Conservation (phyloP, 768 basidiomycete genomes). For the Hemileccinum impolitum region DNA sequence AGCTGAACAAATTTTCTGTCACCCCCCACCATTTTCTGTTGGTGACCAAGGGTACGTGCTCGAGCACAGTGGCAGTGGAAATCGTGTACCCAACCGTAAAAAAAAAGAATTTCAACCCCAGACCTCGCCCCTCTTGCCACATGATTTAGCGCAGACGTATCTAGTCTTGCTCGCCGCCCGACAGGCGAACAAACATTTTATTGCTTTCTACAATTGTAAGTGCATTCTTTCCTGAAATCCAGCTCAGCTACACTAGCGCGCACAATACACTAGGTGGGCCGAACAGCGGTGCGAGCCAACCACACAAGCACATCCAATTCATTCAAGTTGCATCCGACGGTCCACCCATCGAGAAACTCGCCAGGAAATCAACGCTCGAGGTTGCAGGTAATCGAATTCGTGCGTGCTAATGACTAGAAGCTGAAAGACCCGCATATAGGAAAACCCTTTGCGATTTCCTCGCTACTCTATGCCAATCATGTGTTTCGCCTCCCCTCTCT, state of each 20-base stretch:
- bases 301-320: constrained; percentile 90
- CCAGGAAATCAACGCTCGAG: constrained; percentile 55
- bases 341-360: constrained; percentile 76
- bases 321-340: constrained; percentile 61
- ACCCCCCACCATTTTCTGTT: constrained; percentile 85
- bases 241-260: not conserved
- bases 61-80: not conserved
- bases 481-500: constrained; percentile 48
- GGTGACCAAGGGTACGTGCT: constrained; percentile 70
- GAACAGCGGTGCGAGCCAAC: constrained; percentile 83
- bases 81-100: not conserved
- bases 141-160: constrained; percentile 77
- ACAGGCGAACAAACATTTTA: constrained; percentile 52
- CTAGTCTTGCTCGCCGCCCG: constrained; percentile 67
- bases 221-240: not conserved
- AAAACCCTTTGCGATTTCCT: constrained; percentile 65
- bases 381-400: constrained; percentile 20
- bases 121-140: constrained; percentile 72
- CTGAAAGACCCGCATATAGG: constrained; percentile 38
- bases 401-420: not conserved
- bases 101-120: constrained; percentile 70
- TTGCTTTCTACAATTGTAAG: constrained; percentile 92
- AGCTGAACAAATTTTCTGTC: constrained; percentile 88
- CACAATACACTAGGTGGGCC: constrained; percentile 53
- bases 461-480: constrained; percentile 79